Evolutionary conservation across 257 asterid species (phyloP).

Genomic region (Petunia secreta): DNA sequence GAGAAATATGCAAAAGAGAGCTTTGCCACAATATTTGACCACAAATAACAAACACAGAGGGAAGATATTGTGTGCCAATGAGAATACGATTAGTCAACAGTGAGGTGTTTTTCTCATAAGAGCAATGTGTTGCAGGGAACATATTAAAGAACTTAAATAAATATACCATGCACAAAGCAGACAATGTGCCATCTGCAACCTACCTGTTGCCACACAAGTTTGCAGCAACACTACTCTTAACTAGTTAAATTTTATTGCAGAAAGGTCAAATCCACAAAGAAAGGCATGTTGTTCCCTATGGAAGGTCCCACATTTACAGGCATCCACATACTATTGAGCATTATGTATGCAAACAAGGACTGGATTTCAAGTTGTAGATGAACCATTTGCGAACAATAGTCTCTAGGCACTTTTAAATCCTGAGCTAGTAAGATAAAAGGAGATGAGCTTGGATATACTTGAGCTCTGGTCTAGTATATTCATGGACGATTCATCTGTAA

Average conservation of each 20-base stretch:
- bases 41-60: constrained; percentile 14
- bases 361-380: constrained; percentile 1
- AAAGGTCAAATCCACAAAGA: constrained; percentile 3
- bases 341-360: neutral
- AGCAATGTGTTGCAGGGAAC: neutral
- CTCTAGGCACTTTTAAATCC: neutral
- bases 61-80: neutral
- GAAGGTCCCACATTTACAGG: neutral
- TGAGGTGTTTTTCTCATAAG: neutral
- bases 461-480: neutral
- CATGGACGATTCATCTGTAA: neutral
- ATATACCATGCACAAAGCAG: neutral
- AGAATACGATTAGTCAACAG: neutral
- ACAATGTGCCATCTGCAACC: neutral
- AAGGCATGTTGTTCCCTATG: neutral
- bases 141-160: neutral
- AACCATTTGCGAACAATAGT: neutral
- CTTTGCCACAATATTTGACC: constrained; percentile 12
- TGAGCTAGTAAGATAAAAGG: neutral
- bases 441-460: constrained; percentile 8
- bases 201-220: neutral
- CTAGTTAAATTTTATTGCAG: neutral
- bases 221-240: constrained; percentile 17
- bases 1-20: neutral
- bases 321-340: neutral